Percentiles rank a stretch among this genome's conserved stretches.
These are phyloP conservation scores for Apiotrichum siamense DNA, from an alignment of 1,284 basidiomycete genomes.

Conservation along the genomic window DNA sequence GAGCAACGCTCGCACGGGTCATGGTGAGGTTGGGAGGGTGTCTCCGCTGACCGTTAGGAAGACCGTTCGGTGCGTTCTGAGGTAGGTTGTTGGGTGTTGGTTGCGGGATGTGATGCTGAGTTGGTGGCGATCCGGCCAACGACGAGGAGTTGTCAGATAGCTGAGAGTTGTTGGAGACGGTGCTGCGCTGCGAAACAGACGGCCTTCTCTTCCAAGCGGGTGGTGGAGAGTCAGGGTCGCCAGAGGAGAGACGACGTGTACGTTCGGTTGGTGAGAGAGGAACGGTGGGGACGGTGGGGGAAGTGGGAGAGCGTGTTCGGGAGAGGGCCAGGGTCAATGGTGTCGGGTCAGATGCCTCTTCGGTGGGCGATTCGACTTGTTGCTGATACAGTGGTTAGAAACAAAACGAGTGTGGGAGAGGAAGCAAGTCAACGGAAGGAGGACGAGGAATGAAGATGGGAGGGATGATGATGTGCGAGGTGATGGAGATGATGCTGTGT, in stretches of 20 bases:
- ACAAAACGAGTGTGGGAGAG: not conserved
- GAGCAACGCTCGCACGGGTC: conserved; percentile 14
- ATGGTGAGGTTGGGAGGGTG: conserved; percentile 15
- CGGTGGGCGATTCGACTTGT: conserved; percentile 14
- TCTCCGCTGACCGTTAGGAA: conserved; percentile 10
- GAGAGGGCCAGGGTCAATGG: conserved; percentile 9
- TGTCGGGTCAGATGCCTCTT: conserved; percentile 8
- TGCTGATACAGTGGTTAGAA: conserved; percentile 9
- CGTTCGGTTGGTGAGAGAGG: conserved; percentile 11
- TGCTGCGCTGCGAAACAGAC: not conserved
- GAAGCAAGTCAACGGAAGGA: too few relatives aligned
- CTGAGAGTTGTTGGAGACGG: not conserved
- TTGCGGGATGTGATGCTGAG: not conserved
- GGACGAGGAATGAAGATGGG: not conserved
- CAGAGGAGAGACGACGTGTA: conserved; percentile 27
- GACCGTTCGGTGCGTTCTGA: not conserved
- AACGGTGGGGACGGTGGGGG: not conserved
- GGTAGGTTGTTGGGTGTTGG: not conserved
- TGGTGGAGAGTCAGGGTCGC: conserved; percentile 37
- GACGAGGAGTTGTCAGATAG: not conserved
- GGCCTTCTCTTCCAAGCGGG: conserved; percentile 42
- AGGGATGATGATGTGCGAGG: too few relatives aligned
- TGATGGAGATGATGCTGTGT: too few relatives aligned
- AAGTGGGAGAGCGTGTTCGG: conserved; percentile 12
- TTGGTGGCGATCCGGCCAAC: conserved; percentile 1